Base-by-base conservation (phyloP, 495 filamentous ascomycete genomes). In the Penicillium canescens region DNA sequence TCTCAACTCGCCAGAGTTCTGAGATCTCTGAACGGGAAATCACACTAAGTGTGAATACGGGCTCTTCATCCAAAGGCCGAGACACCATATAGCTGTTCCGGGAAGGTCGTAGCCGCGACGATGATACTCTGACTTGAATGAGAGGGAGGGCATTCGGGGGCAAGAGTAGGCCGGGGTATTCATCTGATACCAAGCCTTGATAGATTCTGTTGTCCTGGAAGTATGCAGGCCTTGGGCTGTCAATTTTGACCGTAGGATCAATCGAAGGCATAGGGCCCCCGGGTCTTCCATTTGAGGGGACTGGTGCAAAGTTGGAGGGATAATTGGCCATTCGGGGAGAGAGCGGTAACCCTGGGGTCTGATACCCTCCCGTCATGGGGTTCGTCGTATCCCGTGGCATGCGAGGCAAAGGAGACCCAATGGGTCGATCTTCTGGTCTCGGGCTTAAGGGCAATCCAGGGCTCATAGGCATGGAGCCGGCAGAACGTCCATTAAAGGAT, bases 1-100 rank as follows among this genome's bases (percentile, higher is more conserved):
- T 98, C 70, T 98, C 94, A 8, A 97, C 85, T 36, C 94, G 82
- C 90, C 95, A 96, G 28, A 98, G 74, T 65, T 97, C 92, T 36
- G 78, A 80, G n/a, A 83, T 79, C 61, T 90, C 85, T 9, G 86
- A 85, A 50, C 91, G 82, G 12, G 88, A 86, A 60, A 90, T 87
- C 24, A 98, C 79, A 36, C 90, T 92, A 16, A 98, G 78, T 2
- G 90, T 96, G 59, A 97, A 96, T 0, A 98, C 95, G 2, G 92
- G 91, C 62, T 97, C 95, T 62, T 94, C 91, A 36, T 94, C 91
- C 13, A 75, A 59, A 20, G 78, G 70, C 57, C 74, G 85, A 3
- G 86, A 74, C 13, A 81, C 87, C 61, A 96, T 67, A 49, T 92
- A 81, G 57, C 92, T 97, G 10, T 89, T 84, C 50, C 93, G 78